phyloP scores from a whole-genome alignment of 441 rosid genomes.

The Populus hybrid region DNA sequence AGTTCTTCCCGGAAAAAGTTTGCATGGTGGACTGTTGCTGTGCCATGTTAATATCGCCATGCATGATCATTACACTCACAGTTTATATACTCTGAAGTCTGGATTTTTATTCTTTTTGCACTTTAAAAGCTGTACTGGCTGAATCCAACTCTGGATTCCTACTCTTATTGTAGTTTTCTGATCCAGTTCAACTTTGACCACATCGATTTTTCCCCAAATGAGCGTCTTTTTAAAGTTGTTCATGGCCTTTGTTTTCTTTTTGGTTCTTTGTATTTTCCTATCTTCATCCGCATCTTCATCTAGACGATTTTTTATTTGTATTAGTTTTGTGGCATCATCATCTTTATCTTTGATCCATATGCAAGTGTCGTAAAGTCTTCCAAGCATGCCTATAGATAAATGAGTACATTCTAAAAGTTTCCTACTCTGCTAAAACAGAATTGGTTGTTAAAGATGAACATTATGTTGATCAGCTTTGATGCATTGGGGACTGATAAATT shows the following conservation, averaged over 20 bases:
- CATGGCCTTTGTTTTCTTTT: slow-evolving; percentile 27
- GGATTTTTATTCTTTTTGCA: not conserved
- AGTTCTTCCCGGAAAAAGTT: slow-evolving; percentile 4
- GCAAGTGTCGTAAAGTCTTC: slow-evolving; percentile 18
- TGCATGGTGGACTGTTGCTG: not conserved
- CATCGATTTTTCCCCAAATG: slow-evolving; percentile 13
- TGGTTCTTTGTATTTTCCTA: slow-evolving; percentile 22
- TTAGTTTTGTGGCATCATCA: slow-evolving; percentile 24
- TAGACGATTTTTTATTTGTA: slow-evolving; percentile 9
- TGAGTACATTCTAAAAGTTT: slow-evolving; percentile 6
- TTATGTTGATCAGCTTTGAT: slow-evolving; percentile 16
- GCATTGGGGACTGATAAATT: slow-evolving; percentile 16
- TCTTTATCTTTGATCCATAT: slow-evolving; percentile 9
- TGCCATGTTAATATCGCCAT: slow-evolving; percentile 1
- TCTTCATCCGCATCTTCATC: too few relatives aligned
- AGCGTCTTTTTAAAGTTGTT: slow-evolving; percentile 28
- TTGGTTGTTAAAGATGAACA: slow-evolving; percentile 15
- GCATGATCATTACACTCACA: not conserved
- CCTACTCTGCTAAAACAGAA: slow-evolving; percentile 15
- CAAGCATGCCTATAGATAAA: slow-evolving; percentile 15
- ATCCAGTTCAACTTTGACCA: slow-evolving; percentile 25
- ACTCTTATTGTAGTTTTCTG: slow-evolving; percentile 20
- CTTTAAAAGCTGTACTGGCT: slow-evolving; percentile 4
- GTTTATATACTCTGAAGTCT: not conserved
- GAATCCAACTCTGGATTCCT: slow-evolving; percentile 16